phyloP scores from a whole-genome alignment of 352 stramenopile species.

The Globisporangium nagaii region DNA sequence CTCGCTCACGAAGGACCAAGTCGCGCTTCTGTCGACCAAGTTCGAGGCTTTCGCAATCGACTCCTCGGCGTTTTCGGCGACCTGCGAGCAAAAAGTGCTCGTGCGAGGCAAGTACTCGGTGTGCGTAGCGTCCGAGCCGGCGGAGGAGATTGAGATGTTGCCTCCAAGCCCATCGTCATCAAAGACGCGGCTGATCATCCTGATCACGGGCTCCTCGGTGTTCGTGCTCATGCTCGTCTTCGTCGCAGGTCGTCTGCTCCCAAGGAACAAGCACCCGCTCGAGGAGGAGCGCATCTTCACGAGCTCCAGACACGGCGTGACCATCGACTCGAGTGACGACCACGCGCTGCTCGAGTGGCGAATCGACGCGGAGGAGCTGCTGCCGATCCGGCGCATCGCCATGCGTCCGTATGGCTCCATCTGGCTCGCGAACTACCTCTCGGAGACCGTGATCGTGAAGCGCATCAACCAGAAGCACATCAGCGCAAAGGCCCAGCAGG shows the following conservation, averaged over 20 bases:
- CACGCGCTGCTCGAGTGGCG: conserved; percentile 8
- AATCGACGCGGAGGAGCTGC: conserved; percentile 11
- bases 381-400: conserved; percentile 12
- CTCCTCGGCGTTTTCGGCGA: not conserved
- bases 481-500: conserved; percentile 9
- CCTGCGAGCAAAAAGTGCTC: conserved; percentile 7
- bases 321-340: conserved; percentile 13
- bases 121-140: not conserved
- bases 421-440: conserved; percentile 13
- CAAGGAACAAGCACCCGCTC: not conserved
- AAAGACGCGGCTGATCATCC: not conserved
- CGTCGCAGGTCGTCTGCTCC: not conserved
- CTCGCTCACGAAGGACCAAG: conserved; percentile 5
- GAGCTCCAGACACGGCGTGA: conserved; percentile 7
- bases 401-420: conserved; percentile 14
- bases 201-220: conserved; percentile 8
- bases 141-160: not conserved
- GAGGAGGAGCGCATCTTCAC: conserved; percentile 7
- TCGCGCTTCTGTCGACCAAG: conserved; percentile 1
- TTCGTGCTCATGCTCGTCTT: conserved; percentile 6
- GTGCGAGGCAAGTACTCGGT: conserved; percentile 10
- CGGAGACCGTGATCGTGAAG: conserved; percentile 15
- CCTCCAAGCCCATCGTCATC: not conserved
- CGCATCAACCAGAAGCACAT: conserved; percentile 19
- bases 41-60: conserved; percentile 13